Conservation (phyloP, 257 asterid species). For the Nicotiana knightiana region DNA sequence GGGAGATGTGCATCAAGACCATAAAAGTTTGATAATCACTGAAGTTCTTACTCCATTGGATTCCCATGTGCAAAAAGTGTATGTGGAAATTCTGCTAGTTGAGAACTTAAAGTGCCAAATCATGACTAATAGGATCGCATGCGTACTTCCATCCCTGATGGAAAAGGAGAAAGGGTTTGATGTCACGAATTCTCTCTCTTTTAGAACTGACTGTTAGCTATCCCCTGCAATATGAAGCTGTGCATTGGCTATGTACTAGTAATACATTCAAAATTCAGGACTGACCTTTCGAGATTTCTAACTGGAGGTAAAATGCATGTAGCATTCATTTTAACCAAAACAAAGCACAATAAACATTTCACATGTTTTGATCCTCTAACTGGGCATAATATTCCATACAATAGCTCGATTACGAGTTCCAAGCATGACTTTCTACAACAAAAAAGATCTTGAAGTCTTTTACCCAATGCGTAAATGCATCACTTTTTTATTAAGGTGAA, state of each 20-base stretch:
- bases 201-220: not conserved
- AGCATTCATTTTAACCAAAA: not conserved
- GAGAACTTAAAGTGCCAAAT: not conserved
- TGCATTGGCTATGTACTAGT: slow-evolving; percentile 1
- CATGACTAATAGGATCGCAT: not conserved
- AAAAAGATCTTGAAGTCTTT: no score
- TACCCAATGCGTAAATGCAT: no score
- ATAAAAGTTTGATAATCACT: not conserved
- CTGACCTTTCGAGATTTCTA: not conserved
- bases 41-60: not conserved
- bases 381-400: not conserved
- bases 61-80: not conserved
- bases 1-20: not conserved
- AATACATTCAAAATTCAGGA: not conserved
- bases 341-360: not conserved
- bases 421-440: no score
- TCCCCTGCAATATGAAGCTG: not conserved
- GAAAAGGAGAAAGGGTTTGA: not conserved
- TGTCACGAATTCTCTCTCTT: not conserved
- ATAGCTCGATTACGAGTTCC: no score
- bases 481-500: no score
- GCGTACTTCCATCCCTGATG: not conserved
- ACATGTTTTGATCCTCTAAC: not conserved
- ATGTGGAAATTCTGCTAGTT: not conserved
- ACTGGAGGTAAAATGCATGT: not conserved